Conservation (phyloP, 1,139 yeast genomes). For the Blastobotrys arbuscula region DNA sequence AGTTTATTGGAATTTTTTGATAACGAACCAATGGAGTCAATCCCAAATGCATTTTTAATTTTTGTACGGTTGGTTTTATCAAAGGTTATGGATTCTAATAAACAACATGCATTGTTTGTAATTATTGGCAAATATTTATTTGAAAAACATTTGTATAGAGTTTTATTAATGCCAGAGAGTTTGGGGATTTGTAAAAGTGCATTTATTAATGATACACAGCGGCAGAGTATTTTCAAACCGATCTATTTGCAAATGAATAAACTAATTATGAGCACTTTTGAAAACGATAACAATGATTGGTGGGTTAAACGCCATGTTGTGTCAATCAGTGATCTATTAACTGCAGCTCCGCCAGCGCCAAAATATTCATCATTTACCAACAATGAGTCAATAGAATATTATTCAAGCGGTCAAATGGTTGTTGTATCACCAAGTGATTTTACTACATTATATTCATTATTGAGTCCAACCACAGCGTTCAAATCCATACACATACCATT, state of each 20-base stretch:
- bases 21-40: slow-evolving; percentile 21
- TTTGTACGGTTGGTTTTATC: slow-evolving; percentile 22
- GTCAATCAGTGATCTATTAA: slow-evolving; percentile 14
- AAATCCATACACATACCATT: background rate
- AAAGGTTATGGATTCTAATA: slow-evolving; percentile 19
- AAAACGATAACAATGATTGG: slow-evolving; percentile 11
- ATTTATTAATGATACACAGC: slow-evolving; percentile 25
- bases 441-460: slow-evolving; percentile 27
- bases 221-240: slow-evolving; percentile 23
- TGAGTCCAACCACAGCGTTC: slow-evolving; percentile 23
- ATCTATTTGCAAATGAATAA: slow-evolving; percentile 19
- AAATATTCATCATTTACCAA: slow-evolving; percentile 9
- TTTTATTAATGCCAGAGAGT: slow-evolving; percentile 25
- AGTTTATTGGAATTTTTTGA: slow-evolving; percentile 22
- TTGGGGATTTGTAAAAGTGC: slow-evolving; percentile 25
- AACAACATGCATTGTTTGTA: slow-evolving; percentile 18
- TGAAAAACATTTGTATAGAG: slow-evolving; percentile 20
- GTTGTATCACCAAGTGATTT: slow-evolving; percentile 33
- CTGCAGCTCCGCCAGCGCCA: slow-evolving; percentile 14
- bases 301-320: slow-evolving; percentile 16
- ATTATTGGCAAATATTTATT: slow-evolving; percentile 26
- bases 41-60: slow-evolving; percentile 23
- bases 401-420: slow-evolving; percentile 27
- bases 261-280: slow-evolving; percentile 17
- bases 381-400: slow-evolving; percentile 14